Base-by-base conservation (phyloP, 2,329 filamentous ascomycete species). In the Colletotrichum sp. region DNA sequence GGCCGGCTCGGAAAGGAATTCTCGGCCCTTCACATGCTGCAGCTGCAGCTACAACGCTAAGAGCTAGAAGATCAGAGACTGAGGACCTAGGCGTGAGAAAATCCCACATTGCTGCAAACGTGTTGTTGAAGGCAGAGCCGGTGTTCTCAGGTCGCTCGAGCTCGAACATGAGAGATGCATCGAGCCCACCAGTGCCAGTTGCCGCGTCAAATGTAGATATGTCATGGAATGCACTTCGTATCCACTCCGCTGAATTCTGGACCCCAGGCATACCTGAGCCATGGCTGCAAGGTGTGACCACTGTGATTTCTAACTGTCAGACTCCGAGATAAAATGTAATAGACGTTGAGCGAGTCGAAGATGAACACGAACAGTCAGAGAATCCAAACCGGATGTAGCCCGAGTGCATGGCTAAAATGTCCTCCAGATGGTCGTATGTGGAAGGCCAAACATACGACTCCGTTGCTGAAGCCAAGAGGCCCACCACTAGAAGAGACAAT, bases 1-100 rank as follows among this genome's bases (percentile, higher is more conserved):
- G 72, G 16, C 78, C 78, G 15, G 69, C 64, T 12, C 78, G 76
- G 43, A 78, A 78, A 1, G 77, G 75, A 54, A 80, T 77, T 47
- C 62, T 54, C 15, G 70, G 71, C 12, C 78, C 77, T 2, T 75
- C 75, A 57, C 79, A 80, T n/a, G 66, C 69, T 70, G 13, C 75
- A 6, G 64, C 70, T 3, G 80, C 76, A 2, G 78, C 70, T 1
- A 81, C 73, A 0, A 80, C 77, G 6, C 78, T 77, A 31, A 83
- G 74, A 8, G 82, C 82, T 1, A 83, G 70, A 3, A 83, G 75
- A 54, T 83, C 82, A 1, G 82, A 66, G 5, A 76, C 77, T 2
- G 76, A 76, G 7, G 76, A 65, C 13, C 73, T 75, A 7, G 71
- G 47, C 9, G 74, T 77, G 69, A 79, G 73, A 43, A 76, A 78